Evolutionary conservation across 2,329 filamentous ascomycete species (phyloP), one percentile per base, ranked within the genome.

Genomic region (Ophiostoma angusticollis): DNA sequence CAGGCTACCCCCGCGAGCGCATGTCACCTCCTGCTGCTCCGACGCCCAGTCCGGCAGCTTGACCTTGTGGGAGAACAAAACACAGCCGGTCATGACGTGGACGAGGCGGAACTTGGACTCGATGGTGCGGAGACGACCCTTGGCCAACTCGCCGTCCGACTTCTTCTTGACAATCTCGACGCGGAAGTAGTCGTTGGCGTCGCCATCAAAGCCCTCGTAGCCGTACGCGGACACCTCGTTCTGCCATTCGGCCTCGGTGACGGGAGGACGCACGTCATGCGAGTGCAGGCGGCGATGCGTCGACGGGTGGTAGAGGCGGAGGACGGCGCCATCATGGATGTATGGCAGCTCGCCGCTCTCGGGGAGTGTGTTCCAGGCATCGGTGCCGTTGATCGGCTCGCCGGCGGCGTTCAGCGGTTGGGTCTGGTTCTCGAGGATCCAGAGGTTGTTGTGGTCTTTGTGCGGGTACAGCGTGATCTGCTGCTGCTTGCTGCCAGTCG

Each of bases 1-100:
- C 27, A 95, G 66, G 45, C 86, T 94, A 50, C 86, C 91, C 34
- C 84, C 80, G 50, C 79, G 81, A 7, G 91, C 91, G 56, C 91
- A 98, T 16, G 89, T 96, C n/a, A 98, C 91, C 61, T 98, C 91
- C 59, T 98, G 91, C 60, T 98, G 91, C 59, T 96, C 91, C 37
- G 81, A 98, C 33, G 84, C 91, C 91, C 91, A 98, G 3, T 93
- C 86, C 3, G 91, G 91, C 42, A 98, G 78, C 67, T 98, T 98
- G 57, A 96, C 87, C 66, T 95, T 96, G 71, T 98, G 91, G 1
- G 89, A 96, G 68, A 98, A 98, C 18, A 98, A 70, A 11, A 80
- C 83, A 56, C 91, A 98, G 33, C 89, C 87, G 46, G 86, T 94
- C 91, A 98, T 96, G 57, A 94, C 64, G 56, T 98, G 91, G 24